Conservation (phyloP, 805 yeast species). For the Candida chilensis region DNA sequence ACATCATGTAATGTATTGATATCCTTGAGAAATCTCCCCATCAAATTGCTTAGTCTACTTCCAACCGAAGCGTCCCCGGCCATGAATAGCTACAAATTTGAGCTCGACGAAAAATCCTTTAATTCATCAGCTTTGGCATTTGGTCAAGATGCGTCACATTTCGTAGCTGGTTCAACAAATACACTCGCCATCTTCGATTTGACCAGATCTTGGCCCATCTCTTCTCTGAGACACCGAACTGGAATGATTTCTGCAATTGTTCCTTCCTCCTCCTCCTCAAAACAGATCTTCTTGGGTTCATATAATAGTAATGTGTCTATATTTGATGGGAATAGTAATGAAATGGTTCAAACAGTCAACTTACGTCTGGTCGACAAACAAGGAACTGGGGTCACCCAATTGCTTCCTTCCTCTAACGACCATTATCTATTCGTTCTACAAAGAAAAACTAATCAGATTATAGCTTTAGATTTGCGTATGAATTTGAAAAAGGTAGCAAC, state of each 20-base stretch:
- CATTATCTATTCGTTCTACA: not conserved
- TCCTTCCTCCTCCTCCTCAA: not conserved
- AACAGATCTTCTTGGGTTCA: not conserved
- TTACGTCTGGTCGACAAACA: not conserved
- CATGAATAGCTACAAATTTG: too few relatives aligned
- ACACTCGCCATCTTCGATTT: not conserved
- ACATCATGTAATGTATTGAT: constrained; percentile 12
- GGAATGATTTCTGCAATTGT: not conserved
- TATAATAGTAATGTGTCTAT: not conserved
- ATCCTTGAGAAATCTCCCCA: constrained; percentile 20
- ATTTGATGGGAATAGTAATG: not conserved
- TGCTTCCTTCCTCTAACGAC: not conserved
- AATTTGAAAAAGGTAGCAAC: not conserved
- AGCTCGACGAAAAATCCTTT: too few relatives aligned
- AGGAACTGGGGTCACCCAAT: not conserved
- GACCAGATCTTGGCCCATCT: not conserved
- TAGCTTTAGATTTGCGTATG: not conserved
- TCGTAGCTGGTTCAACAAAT: not conserved
- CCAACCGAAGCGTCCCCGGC: constrained; percentile 8
- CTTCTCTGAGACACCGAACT: not conserved
- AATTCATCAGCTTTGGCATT: too few relatives aligned
- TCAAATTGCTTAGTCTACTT: constrained; percentile 15
- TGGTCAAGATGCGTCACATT: too few relatives aligned
- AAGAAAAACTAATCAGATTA: not conserved
- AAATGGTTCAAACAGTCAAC: not conserved